Evolutionary conservation across 257 asterid species (phyloP).

Genomic region (Oldenlandia corymbosa): DNA sequence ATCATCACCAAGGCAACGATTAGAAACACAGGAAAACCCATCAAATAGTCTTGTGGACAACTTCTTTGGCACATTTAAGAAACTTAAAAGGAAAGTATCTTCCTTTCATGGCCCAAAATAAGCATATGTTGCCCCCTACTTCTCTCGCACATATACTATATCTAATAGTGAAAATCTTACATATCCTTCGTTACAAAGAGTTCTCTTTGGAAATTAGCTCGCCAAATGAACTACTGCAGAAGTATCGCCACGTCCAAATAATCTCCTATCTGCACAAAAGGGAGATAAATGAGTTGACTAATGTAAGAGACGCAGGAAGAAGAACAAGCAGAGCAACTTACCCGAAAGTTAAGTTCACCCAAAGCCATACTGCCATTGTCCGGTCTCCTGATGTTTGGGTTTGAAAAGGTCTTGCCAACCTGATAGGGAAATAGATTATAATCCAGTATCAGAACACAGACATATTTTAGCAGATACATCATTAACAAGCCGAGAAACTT

Average conservation of each 20-base stretch:
- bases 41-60: too few species aligned
- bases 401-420: conserved; percentile 79
- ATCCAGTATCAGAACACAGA: conserved; percentile 16
- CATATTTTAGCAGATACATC: too few species aligned
- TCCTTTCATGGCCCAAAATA: too few species aligned
- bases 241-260: conserved; percentile 83
- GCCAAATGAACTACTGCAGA: conserved; percentile 29
- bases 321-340: conserved; percentile 15
- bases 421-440: conserved; percentile 21
- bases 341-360: conserved; percentile 81
- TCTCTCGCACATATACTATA: not conserved
- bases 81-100: too few species aligned
- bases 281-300: conserved; percentile 6
- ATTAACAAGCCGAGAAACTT: too few species aligned
- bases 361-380: conserved; percentile 76
- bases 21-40: too few species aligned
- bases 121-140: too few species aligned
- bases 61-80: too few species aligned
- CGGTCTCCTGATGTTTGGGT: conserved; percentile 70
- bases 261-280: conserved; percentile 71
- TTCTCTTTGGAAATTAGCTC: not conserved
- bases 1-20: too few species aligned
- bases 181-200: not conserved
- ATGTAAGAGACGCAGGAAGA: not conserved
- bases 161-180: not conserved